Conservation (phyloP, 164 flowering plant genomes). For the Platanus orientalis region DNA sequence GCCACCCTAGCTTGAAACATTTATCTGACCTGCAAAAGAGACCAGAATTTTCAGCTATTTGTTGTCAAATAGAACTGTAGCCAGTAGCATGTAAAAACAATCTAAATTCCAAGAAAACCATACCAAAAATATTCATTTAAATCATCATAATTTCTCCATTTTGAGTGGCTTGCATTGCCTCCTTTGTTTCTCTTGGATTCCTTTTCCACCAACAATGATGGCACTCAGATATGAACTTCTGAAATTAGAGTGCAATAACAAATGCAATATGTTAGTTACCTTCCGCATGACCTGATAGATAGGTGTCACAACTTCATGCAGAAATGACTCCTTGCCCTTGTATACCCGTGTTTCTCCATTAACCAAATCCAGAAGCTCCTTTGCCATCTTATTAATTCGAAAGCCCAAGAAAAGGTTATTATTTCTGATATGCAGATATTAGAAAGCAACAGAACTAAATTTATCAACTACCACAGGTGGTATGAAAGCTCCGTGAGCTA, state of each 20-base stretch:
- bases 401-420: too few relatives aligned
- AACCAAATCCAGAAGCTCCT: too few relatives aligned
- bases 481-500: too few relatives aligned
- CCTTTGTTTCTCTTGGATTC: conserved; percentile 82
- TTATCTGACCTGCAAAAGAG: conserved; percentile 51
- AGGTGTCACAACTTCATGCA: conserved; percentile 74
- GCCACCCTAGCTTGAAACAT: conserved; percentile 83
- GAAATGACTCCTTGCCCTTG: too few relatives aligned
- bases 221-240: conserved; percentile 11
- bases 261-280: conserved; percentile 35
- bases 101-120: conserved; percentile 9
- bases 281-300: conserved; percentile 68
- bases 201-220: conserved; percentile 38
- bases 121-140: conserved; percentile 97
- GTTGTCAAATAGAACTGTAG: neutral
- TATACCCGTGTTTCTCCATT: too few relatives aligned
- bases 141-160: conserved; percentile 99
- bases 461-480: too few relatives aligned
- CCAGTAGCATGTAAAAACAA: neutral
- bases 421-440: too few relatives aligned
- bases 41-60: neutral
- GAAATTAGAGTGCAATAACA: conserved; percentile 3
- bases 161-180: conserved; percentile 89
- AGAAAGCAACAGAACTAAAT: too few relatives aligned
- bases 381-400: too few relatives aligned